Evolutionary conservation across 1,284 basidiomycete genomes (phyloP), one percentile per base, ranked within the genome.

Genomic region (Vanrija humicola): DNA sequence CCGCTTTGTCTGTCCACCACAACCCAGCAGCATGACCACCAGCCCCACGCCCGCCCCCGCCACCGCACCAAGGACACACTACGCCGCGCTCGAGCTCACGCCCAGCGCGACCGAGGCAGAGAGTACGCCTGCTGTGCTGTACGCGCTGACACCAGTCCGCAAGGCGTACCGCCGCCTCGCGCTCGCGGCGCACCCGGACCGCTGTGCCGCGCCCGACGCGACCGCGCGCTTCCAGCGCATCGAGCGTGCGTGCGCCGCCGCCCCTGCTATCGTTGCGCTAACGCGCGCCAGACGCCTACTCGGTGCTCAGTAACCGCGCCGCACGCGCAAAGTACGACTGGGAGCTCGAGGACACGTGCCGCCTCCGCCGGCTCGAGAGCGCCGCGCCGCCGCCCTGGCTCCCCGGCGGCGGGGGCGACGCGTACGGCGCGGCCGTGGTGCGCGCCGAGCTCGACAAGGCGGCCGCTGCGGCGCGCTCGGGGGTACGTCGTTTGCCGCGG

Each of bases 101-200:
- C 34, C 34, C 9, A 34, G 12, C 7, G 34, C 34, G 12, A 34
- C 34, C 34, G 34, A 34, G 9, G 34, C 34, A 5, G 34, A 34
- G 34, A 34, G 34, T 34, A 34, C 34, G 12, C 28, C 28, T 15
- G 12, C 12, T 10, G 34, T 15, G 6, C 34, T 12, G 12, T 10
- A 5, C 12, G 6, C 34, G 34, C 34, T 34, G 12, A 34, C 34
- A 12, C 12, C 51, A 57, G 55, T 57, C 40, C 55, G 55, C 43
- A 38, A 44, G 15, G 55, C 55, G 1, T 57, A 46, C 55, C 39
- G 28, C 19, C 8, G 19, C 15, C 50, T 52, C 10, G 50, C 55
- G 5, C 46, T 44, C 47, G 43, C 34, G 15, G 18, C 26, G 8
- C 55, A 57, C 39, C 55, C 55, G 6, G 55, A 57, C 55, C 53